A percentile compares a stretch with the other conserved stretches of the same genome.
These are phyloP conservation scores for Cladorrhinum sp. DNA, from an alignment of 2,329 filamentous ascomycete species.

Conservation along the genomic window DNA sequence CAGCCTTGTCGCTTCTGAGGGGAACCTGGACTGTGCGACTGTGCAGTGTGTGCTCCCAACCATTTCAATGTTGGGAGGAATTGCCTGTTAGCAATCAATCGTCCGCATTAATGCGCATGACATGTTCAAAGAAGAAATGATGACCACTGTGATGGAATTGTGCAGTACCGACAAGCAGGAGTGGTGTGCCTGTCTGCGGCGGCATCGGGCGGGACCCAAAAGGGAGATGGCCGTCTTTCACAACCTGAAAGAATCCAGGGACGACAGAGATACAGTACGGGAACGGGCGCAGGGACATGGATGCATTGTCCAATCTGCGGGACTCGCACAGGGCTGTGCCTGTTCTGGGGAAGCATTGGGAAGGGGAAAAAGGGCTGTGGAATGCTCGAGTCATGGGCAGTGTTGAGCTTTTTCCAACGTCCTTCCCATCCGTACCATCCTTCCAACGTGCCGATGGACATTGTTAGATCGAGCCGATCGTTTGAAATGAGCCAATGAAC, in stretches of 20 bases:
- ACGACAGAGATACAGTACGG: not conserved
- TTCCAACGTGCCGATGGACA: not conserved
- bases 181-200: not conserved
- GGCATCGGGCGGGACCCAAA: not conserved
- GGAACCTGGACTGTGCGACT: conserved; percentile 1
- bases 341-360: not conserved
- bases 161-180: not conserved
- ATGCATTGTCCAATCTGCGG: conserved; percentile 14
- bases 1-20: conserved; percentile 6
- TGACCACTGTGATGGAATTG: not conserved
- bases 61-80: not conserved
- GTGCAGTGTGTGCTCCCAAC: no score
- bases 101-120: not conserved
- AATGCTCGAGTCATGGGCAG: conserved; percentile 1
- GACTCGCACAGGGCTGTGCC: conserved; percentile 7
- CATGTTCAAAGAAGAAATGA: not conserved
- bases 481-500: conserved; percentile 1
- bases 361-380: not conserved
- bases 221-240: not conserved
- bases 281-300: conserved; percentile 5
- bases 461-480: conserved; percentile 2
- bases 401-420: not conserved
- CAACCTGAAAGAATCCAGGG: not conserved
- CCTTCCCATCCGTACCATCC: not conserved
- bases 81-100: not conserved